Conservation (phyloP, 106 monocot species). For the Dioscorea alata region DNA sequence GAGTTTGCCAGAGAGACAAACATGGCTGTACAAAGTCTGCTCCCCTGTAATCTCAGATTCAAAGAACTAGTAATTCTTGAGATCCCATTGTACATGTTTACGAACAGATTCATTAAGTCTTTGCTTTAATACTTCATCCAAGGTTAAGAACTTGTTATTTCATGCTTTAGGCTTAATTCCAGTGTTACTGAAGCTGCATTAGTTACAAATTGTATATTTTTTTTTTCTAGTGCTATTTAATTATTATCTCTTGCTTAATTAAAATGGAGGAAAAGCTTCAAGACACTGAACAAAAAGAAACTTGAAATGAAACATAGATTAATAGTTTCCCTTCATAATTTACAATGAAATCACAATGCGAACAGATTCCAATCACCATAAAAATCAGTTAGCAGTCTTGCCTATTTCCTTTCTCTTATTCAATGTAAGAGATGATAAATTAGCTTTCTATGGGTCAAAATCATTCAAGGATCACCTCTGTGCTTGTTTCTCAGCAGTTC, state of each 20-base stretch:
- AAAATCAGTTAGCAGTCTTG: too few species aligned
- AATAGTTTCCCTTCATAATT: neutral
- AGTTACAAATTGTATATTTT: too few species aligned
- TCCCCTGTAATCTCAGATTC: constrained; percentile 21
- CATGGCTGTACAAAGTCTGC: constrained; percentile 22
- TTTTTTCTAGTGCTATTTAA: neutral
- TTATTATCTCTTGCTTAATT: neutral
- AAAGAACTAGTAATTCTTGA: neutral
- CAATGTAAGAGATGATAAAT: neutral
- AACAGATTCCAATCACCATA: too few species aligned
- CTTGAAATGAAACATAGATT: neutral
- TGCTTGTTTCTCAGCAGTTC: neutral
- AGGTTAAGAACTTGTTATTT: neutral
- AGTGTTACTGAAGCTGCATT: too few species aligned
- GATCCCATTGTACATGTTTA: neutral
- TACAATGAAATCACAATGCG: neutral
- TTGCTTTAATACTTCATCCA: neutral
- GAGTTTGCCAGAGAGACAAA: constrained; percentile 15
- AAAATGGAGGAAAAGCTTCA: neutral
- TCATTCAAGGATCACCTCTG: neutral
- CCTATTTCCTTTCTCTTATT: neutral
- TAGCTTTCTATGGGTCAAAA: neutral
- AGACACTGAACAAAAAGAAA: neutral
- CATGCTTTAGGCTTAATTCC: neutral
- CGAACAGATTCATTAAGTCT: neutral